Conservation (phyloP, 805 yeast genomes). For the Kazachstania africana region DNA sequence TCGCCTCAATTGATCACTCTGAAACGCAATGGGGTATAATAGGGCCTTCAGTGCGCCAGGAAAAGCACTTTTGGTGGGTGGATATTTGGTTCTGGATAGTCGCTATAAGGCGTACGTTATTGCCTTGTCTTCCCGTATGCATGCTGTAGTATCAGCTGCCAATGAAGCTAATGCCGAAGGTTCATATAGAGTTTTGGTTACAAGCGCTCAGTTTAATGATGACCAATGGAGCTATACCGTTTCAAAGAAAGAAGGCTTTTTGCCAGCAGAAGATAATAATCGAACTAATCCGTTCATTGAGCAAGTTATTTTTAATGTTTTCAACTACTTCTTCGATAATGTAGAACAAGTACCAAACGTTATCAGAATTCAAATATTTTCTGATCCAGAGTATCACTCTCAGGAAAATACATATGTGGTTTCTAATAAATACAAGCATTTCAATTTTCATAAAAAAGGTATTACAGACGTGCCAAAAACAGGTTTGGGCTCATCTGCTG, state of each 20-base stretch:
- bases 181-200: constrained; percentile 32
- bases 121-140: constrained; percentile 85
- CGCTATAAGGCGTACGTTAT: constrained; percentile 65
- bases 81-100: constrained; percentile 81
- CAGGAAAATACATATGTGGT: constrained; percentile 36
- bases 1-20: too few species aligned
- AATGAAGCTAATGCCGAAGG: constrained; percentile 2
- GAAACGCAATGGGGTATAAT: constrained; percentile 1
- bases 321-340: constrained; percentile 37
- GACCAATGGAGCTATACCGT: constrained; percentile 58
- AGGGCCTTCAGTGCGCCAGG: constrained; percentile 87
- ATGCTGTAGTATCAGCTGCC: constrained; percentile 40
- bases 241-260: constrained; percentile 6
- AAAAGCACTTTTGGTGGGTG: constrained; percentile 89
- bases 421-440: constrained; percentile 30
- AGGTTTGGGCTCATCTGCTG: constrained; percentile 94
- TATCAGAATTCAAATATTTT: constrained; percentile 49
- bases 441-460: constrained; percentile 46
- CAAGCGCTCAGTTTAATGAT: constrained; percentile 65
- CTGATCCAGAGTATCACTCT: constrained; percentile 87
- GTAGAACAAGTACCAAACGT: constrained; percentile 17
- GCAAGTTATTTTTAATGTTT: constrained; percentile 44
- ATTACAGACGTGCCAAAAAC: constrained; percentile 79
- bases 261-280: constrained; percentile 24
- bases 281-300: constrained; percentile 62